Base-by-base conservation (phyloP, 1,139 yeast species). In the Pichia sp. region DNA sequence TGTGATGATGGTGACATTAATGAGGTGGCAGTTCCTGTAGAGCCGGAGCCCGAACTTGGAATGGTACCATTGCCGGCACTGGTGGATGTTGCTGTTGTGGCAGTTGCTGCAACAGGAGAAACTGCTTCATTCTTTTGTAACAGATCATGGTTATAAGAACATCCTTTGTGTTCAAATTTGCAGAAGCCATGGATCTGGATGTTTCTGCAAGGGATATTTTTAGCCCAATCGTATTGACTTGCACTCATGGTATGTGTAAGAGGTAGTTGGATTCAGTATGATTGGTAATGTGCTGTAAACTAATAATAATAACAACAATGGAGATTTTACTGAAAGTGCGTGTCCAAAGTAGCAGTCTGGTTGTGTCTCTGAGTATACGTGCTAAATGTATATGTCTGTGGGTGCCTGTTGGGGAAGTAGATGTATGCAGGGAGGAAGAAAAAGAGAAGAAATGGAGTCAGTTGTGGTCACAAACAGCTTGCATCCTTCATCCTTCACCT, bases 101-200 rank as follows among this genome's bases (percentile, higher is more conserved):
- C 6, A 28, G 34, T 9, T 4, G 35, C 14, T 22, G 42, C 17
- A 20, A 15, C 34, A 24, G 36, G 31, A 37, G 48, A 47, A 34
- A 44, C 52, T 44, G 50, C 42, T 40, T 48, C 33, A 22, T 48
- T 55, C 30, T 55, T 56, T 37, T 53, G 55, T 37, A 60, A 62
- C 51, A 67, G 34, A 41, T 77, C 80, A 60, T 89, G 96, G 47
- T 80, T 81, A 63, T 88, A 89, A 3, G 85, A 86, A 64, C 96
- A 89, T 18, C 96, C 96, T 61, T 88, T 89, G 58, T 86, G 86
- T 57, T 87, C 93, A 68, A 79, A 89, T 66, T 88, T 88, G 71
- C 97, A 90, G 60, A 78, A 88, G 10, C 96, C 97, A 68, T 88
- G 90, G 41, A 88, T 87, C 45, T 84, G 78, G 49, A 89, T 83